Base-by-base conservation (phyloP, 805 yeast species). In the Yarrowia sp. region DNA sequence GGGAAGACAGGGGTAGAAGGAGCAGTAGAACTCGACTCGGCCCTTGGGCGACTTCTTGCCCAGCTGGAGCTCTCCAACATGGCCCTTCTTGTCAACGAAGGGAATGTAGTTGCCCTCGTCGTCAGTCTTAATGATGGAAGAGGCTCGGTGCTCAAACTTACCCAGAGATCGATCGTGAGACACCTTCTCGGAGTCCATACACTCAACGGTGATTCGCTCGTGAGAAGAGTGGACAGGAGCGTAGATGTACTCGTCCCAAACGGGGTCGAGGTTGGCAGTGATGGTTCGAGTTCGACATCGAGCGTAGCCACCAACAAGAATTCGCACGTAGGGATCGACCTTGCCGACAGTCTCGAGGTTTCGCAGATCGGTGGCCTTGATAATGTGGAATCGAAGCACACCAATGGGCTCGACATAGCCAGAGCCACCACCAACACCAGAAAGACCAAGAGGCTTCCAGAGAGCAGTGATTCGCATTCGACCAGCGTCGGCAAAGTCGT, bases 321-420 rank as follows among this genome's bases (percentile, higher is more conserved):
- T 81, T 74, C 96, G 86, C 9, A 87, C 86, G 75, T 94, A 95
- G 52, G 99, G 99, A 78, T 95, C 98, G 75, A 92, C 86, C 73
- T 87, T 91, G 69, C 98, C 98, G 69, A 95, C 83, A 67, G 86
- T 89, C 77, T 94, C 98, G 78, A 93, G 83, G 78, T 95, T 94
- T 69, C 89, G 85, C 74, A 95, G 84, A 70, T 86, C 89, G 68
- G 83, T 85, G 50, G 96, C 98, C 70, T 83, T 84, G 71, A 84
- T 85, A 69, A 95, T 77, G 61, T 76, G 73, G 68, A 95, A 82
- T 74, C 98, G 87, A 7, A 93, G 83, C 40, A 90, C 94, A 76
- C 99, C 99, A 75, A 94, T 88, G 61, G 99, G 99, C 68, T 92
- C 92, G n/a, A 92, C 86, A 79, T 92, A 94, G 64, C 94, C 95